These are phyloP conservation scores for Myxozyma kluyveri DNA, from an alignment of 805 yeast genomes.

Conservation along the genomic window DNA sequence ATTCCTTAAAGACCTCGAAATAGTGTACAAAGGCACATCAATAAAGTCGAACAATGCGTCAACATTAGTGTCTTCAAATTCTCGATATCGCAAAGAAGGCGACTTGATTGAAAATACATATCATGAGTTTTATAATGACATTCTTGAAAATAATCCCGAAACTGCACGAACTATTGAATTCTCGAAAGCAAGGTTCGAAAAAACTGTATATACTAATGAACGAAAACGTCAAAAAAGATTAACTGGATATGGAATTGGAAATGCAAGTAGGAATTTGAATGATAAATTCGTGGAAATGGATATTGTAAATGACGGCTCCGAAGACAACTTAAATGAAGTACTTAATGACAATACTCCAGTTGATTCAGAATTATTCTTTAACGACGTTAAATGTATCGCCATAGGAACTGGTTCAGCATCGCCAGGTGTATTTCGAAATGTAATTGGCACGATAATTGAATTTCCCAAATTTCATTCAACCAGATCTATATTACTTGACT, in stretches of 20 bases:
- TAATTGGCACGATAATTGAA: conserved; percentile 72
- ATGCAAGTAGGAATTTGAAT: not conserved
- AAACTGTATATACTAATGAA: not conserved
- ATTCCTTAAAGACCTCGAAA: conserved; percentile 4
- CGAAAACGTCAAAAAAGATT: not conserved
- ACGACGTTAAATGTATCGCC: conserved; percentile 60
- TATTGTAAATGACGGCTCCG: not conserved
- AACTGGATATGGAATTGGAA: not conserved
- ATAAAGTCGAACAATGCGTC: conserved; percentile 8
- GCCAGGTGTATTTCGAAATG: conserved; percentile 83
- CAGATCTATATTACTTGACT: conserved; percentile 64
- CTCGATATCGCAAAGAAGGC: conserved; percentile 3
- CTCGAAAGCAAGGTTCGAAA: not conserved
- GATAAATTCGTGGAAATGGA: too few species aligned
- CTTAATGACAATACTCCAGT: not conserved
- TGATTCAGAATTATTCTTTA: not conserved
- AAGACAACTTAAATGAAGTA: not conserved
- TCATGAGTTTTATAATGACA: conserved; percentile 5
- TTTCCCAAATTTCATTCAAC: conserved; percentile 47
- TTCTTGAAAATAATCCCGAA: not conserved
- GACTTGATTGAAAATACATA: not conserved
- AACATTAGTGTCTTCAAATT: conserved; percentile 1
- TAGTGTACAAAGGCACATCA: conserved; percentile 5
- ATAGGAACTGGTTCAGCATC: conserved; percentile 92
- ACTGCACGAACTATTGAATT: not conserved